Conservation (phyloP, 139 green algal genomes). For the Asterochloris sp. region DNA sequence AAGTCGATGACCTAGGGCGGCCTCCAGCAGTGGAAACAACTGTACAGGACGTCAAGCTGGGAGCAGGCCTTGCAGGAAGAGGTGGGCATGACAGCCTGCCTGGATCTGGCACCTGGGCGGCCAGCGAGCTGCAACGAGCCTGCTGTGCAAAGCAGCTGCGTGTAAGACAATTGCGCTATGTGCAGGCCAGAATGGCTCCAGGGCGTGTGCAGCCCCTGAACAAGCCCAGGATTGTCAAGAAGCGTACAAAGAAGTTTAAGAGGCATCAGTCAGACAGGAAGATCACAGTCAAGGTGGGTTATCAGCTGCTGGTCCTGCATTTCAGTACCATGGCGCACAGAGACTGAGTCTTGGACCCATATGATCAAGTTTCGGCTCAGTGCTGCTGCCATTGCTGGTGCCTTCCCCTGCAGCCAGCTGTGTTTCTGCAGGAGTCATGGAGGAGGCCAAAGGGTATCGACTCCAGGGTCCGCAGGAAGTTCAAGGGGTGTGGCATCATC, state of each 20-base stretch:
- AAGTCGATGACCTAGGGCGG: too few relatives aligned
- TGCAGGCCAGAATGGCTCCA: neutral
- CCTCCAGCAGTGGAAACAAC: too few relatives aligned
- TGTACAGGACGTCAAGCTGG: too few relatives aligned
- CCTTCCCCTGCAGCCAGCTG: neutral
- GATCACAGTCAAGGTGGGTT: constrained; percentile 66
- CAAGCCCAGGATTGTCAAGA: constrained; percentile 87
- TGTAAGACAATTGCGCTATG: too few relatives aligned
- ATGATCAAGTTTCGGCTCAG: neutral
- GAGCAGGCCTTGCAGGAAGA: too few relatives aligned
- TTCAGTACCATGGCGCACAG: neutral
- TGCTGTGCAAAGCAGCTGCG: too few relatives aligned
- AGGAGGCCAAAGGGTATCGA: constrained; percentile 97
- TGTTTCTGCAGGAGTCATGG: constrained; percentile 75
- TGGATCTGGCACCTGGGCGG: too few relatives aligned
- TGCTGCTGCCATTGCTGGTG: neutral
- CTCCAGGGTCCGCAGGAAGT: constrained; percentile 90
- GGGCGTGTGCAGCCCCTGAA: constrained; percentile 79
- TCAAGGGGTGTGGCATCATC: constrained; percentile 84
- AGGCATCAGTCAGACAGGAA: constrained; percentile 88
- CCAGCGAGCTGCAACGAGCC: too few relatives aligned
- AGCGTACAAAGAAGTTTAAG: constrained; percentile 80
- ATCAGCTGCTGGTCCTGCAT: too few relatives aligned
- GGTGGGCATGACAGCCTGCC: too few relatives aligned
- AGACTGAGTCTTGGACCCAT: neutral